These are phyloP conservation scores for Lithospermum erythrorhizon DNA, from an alignment of 257 asterid species.

Conservation along the genomic window DNA sequence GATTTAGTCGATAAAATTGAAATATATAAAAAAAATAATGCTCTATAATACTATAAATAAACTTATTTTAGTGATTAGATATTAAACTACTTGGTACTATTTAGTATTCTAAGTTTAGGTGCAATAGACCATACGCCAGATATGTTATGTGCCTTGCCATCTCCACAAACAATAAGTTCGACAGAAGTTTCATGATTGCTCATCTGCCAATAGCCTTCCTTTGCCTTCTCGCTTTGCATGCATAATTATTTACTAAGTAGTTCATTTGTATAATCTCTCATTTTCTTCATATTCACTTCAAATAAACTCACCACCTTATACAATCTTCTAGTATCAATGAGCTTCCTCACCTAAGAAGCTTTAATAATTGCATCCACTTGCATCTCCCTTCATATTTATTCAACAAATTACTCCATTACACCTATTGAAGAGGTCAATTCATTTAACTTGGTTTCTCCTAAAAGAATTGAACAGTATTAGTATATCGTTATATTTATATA, in stretches of 20 bases:
- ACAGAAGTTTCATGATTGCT: not conserved
- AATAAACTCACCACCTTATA: not conserved
- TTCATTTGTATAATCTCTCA: too few relatives aligned
- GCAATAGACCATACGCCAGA: not conserved
- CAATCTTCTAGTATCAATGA: not conserved
- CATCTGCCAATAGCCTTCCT: not conserved
- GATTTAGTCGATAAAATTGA: too few relatives aligned
- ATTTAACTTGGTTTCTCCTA: too few relatives aligned
- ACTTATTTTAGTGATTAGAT: too few relatives aligned
- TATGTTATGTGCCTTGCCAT: too few relatives aligned
- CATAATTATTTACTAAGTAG: not conserved
- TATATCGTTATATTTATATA: too few relatives aligned
- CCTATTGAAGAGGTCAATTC: not conserved
- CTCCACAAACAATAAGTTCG: not conserved
- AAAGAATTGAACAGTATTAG: too few relatives aligned
- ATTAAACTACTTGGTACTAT: too few relatives aligned
- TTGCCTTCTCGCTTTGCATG: not conserved
- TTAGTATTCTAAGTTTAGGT: not conserved
- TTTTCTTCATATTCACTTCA: not conserved
- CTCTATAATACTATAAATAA: too few relatives aligned
- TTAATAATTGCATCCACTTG: not conserved
- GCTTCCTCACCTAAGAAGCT: not conserved
- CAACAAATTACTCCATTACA: not conserved
- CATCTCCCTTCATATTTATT: not conserved
- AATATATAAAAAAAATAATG: too few relatives aligned